Evolutionary conservation across 116 monocot species (phyloP).

Genomic region (Zostera marina): DNA sequence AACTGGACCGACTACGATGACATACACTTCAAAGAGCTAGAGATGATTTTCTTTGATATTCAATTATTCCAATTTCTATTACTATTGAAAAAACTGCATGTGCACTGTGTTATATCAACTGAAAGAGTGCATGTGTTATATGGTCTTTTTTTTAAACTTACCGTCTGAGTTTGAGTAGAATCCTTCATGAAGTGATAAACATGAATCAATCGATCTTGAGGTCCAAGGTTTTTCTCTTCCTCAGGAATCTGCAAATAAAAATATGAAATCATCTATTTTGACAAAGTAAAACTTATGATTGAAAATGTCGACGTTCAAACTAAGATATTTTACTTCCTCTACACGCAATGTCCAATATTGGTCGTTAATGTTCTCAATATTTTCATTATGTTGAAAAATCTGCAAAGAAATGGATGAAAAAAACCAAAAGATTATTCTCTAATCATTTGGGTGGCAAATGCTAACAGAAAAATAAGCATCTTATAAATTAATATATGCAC

Average conservation of each 20-base stretch:
- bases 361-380: constrained; percentile 96
- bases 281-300: background rate
- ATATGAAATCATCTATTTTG: background rate
- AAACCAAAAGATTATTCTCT: background rate
- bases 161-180: constrained; percentile 52
- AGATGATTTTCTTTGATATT: no score
- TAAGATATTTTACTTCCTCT: constrained; percentile 63
- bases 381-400: constrained; percentile 72
- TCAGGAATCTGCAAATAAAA: constrained; percentile 62
- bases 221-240: constrained; percentile 84
- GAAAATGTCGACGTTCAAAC: no score
- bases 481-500: constrained; percentile 89
- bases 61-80: no score
- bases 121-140: no score
- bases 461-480: constrained; percentile 20
- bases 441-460: background rate
- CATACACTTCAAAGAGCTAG: no score
- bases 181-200: constrained; percentile 91
- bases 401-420: constrained; percentile 11
- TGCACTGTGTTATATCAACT: no score
- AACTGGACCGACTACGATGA: no score
- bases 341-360: constrained; percentile 89
- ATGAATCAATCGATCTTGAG: constrained; percentile 87
- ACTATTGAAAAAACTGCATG: no score
- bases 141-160: constrained; percentile 8